Percentiles rank a stretch among this genome's conserved stretches.
phyloP scores from a whole-genome alignment of 345 rosid species.

The Camelina neglecta region DNA sequence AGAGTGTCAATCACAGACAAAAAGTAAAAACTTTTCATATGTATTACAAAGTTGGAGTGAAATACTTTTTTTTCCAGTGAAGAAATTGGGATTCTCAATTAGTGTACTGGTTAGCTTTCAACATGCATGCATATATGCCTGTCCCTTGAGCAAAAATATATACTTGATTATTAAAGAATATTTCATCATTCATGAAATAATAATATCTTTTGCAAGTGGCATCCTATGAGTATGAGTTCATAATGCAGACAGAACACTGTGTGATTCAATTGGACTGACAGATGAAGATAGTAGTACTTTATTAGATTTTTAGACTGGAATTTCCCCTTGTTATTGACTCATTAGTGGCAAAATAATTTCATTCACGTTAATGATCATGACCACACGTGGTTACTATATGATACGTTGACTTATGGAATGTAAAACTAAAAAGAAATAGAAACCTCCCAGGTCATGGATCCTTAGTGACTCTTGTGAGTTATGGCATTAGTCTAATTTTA shows the following conservation, averaged over 20 bases:
- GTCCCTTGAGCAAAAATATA: neutral
- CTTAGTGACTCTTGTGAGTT: constrained; percentile 2
- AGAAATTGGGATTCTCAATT: neutral
- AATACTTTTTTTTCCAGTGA: neutral
- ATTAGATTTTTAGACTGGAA: constrained; percentile 1
- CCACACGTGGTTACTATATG: constrained; percentile 30
- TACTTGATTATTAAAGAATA: neutral
- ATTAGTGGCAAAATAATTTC: constrained; percentile 16
- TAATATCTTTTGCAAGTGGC: constrained; percentile 34
- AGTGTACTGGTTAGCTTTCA: constrained; percentile 16
- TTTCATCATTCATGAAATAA: constrained; percentile 4
- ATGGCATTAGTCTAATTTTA: neutral
- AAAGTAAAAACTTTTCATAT: neutral
- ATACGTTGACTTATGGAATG: constrained; percentile 21
- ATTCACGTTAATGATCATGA: constrained; percentile 30
- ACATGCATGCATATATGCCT: constrained; percentile 26
- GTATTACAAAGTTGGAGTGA: neutral
- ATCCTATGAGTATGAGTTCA: constrained; percentile 14
- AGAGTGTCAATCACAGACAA: neutral
- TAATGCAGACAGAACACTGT: constrained; percentile 19
- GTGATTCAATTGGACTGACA: constrained; percentile 4
- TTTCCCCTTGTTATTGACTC: constrained; percentile 26
- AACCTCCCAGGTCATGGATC: neutral
- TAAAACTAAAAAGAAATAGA: constrained; percentile 12
- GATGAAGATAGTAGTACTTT: constrained; percentile 1